phyloP scores from a whole-genome alignment of 2,329 filamentous ascomycete species.

The Fusarium pseudocircinatum region DNA sequence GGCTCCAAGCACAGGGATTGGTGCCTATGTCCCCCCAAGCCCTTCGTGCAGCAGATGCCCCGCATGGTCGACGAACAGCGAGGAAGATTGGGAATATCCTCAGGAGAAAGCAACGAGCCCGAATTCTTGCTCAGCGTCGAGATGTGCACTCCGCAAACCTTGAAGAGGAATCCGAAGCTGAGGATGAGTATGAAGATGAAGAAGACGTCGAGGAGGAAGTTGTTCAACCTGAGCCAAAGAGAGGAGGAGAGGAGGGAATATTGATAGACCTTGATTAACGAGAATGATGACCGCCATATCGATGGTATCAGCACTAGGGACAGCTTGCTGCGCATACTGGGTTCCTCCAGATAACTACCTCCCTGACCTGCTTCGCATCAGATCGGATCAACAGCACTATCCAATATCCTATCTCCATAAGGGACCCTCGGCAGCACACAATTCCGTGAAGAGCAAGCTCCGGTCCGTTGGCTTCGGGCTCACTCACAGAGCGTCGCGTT shows the following conservation, averaged over 20 bases:
- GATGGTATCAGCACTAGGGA: neutral
- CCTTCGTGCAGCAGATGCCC: neutral
- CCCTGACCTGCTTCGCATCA: neutral
- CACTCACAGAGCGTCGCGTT: neutral
- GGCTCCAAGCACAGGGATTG: constrained; percentile 36
- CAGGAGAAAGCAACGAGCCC: constrained; percentile 16
- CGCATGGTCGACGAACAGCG: neutral
- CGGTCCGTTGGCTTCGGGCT: neutral
- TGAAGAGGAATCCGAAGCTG: neutral
- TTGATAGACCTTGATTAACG: constrained; percentile 21
- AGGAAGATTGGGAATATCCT: neutral
- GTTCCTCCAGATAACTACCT: neutral
- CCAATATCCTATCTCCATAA: neutral
- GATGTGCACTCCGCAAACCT: neutral
- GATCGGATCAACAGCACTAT: neutral
- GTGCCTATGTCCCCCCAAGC: constrained; percentile 20
- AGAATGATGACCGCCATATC: neutral
- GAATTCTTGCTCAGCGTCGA: neutral
- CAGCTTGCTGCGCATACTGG: neutral
- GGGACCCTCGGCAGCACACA: neutral
- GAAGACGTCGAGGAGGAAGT: neutral
- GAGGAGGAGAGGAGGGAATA: constrained; percentile 14
- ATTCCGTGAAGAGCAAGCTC: neutral
- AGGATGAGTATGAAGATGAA: constrained; percentile 2
- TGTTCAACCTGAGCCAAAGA: neutral